A percentile compares a stretch with the other conserved stretches of the same genome.
These are phyloP conservation scores for Acer saccharum DNA, from an alignment of 345 rosid genomes.

Conservation along the genomic window DNA sequence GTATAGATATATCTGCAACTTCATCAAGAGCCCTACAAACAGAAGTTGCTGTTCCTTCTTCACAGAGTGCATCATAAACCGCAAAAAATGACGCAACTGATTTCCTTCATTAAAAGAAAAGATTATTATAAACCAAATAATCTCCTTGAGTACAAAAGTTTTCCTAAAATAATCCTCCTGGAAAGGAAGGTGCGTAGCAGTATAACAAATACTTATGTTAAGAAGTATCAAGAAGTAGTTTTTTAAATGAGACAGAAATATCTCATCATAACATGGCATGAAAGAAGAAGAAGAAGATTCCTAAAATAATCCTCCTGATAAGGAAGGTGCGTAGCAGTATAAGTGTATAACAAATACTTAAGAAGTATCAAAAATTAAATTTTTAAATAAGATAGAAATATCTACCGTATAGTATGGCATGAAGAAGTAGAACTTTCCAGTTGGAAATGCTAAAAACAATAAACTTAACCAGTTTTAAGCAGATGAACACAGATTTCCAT, in stretches of 20 bases:
- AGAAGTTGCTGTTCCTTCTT: constrained; percentile 91
- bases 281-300: neutral
- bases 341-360: neutral
- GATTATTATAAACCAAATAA: constrained; percentile 16
- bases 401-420: too few relatives aligned
- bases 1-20: constrained; percentile 88
- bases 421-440: neutral
- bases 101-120: constrained; percentile 61
- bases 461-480: neutral
- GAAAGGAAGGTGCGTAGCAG: neutral
- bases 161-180: neutral
- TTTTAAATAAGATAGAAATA: too few relatives aligned
- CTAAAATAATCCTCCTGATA: neutral
- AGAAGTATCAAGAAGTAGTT: neutral
- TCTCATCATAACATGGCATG: neutral
- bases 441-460: too few relatives aligned
- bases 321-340: neutral
- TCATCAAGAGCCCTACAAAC: constrained; percentile 94
- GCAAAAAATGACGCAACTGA: constrained; percentile 81
- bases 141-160: neutral
- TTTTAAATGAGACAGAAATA: neutral
- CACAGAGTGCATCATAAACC: constrained; percentile 84
- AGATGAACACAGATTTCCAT: neutral
- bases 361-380: neutral
- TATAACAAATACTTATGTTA: neutral